phyloP scores from a whole-genome alignment of 176 grass and related monocot species.

The Olyra latifolia region DNA sequence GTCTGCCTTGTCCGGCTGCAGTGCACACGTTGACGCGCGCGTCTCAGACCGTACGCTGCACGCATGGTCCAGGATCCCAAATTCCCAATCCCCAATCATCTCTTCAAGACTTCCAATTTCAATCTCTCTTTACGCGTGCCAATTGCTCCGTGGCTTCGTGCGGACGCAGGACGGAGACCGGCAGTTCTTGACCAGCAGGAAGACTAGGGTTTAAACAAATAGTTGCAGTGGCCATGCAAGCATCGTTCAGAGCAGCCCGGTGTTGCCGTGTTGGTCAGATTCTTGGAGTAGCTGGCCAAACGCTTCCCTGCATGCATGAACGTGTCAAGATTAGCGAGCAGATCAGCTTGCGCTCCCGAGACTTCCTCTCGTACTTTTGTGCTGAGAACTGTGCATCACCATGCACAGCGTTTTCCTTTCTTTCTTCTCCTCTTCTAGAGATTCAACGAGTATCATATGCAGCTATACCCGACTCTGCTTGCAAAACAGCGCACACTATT shows the following conservation, averaged over 20 bases:
- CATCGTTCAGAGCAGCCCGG: neutral
- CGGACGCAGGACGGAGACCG: neutral
- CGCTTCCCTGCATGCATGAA: neutral
- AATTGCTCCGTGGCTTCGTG: neutral
- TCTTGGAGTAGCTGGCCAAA: conserved; percentile 39
- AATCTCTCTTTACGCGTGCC: neutral
- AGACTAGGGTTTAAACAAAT: neutral
- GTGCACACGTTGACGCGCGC: too few species aligned
- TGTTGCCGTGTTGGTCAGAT: neutral
- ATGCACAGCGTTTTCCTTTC: neutral
- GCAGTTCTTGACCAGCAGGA: neutral
- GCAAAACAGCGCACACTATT: too few species aligned
- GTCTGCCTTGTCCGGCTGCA: too few species aligned
- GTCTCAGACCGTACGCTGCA: too few species aligned
- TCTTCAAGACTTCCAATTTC: too few species aligned
- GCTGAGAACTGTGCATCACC: neutral
- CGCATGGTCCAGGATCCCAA: too few species aligned
- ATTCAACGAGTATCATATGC: too few species aligned
- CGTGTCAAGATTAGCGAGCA: neutral
- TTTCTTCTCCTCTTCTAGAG: too few species aligned
- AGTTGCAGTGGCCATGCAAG: neutral
- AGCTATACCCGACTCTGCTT: too few species aligned
- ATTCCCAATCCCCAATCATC: too few species aligned
- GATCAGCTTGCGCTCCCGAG: neutral
- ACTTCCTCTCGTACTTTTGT: neutral